Conservation (phyloP, 2,329 filamentous ascomycete species). For the Xylariaceae sp. region DNA sequence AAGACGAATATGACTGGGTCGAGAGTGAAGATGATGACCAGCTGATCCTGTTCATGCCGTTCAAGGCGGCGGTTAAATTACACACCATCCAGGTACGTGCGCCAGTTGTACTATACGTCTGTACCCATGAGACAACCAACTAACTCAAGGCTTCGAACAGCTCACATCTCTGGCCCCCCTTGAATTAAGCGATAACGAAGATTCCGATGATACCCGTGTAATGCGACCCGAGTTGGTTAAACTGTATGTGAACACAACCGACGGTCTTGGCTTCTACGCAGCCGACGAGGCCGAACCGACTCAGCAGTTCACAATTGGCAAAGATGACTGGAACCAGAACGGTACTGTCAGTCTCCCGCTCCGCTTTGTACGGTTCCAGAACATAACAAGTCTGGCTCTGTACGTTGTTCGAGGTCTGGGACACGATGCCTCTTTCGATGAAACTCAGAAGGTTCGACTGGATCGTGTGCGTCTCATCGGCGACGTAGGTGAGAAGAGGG, state of each 20-base stretch:
- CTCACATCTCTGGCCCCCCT: constrained; percentile 72
- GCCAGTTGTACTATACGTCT: neutral
- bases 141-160: constrained; percentile 40
- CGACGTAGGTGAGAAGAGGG: constrained; percentile 83
- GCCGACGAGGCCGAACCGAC: constrained; percentile 80
- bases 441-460: constrained; percentile 78
- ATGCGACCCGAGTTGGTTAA: constrained; percentile 79
- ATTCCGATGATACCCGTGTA: constrained; percentile 54
- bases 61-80: constrained; percentile 81
- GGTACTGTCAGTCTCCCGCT: constrained; percentile 68
- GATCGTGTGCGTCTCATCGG: constrained; percentile 77
- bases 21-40: constrained; percentile 98
- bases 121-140: constrained; percentile 8
- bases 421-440: constrained; percentile 26
- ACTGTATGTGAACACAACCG: constrained; percentile 80
- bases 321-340: constrained; percentile 75
- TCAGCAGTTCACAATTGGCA: constrained; percentile 69
- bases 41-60: constrained; percentile 86
- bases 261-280: constrained; percentile 92
- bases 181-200: constrained; percentile 32
- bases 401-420: constrained; percentile 70
- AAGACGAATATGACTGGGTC: constrained; percentile 81
- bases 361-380: constrained; percentile 97
- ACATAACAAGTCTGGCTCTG: constrained; percentile 76
- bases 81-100: constrained; percentile 65